phyloP scores from a whole-genome alignment of 164 flowering plant species.

The grape (Vitis vinifera) region ASM3070453v1 NC_081821.1:8942001-8942500 shows the following conservation, averaged over 20 bases:
- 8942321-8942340: constrained; percentile 63
- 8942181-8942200: constrained; percentile 40
- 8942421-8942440: constrained; percentile 10
- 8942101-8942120: constrained; percentile 37
- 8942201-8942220: constrained; percentile 35
- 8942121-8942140: constrained; percentile 21
- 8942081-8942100: constrained; percentile 13
- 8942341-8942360: constrained; percentile 73
- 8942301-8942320: constrained; percentile 49
- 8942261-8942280: constrained; percentile 43
- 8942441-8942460: constrained; percentile 9
- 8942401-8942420: constrained; percentile 4
- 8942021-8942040: too few relatives aligned
- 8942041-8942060: too few relatives aligned
- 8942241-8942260: constrained; percentile 45
- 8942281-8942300: constrained; percentile 52
- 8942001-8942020: constrained; percentile 16
- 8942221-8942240: constrained; percentile 44
- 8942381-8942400: constrained; percentile 2
- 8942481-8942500: constrained; percentile 8
- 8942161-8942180: constrained; percentile 54
- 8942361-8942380: constrained; percentile 48
- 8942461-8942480: constrained; percentile 6
- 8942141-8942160: constrained; percentile 38
- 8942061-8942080: constrained; percentile 19